Evolutionary conservation across 306 rosid species (phyloP), one percentile per base, ranked within the genome.

Genomic region (Neltuma alba): DNA sequence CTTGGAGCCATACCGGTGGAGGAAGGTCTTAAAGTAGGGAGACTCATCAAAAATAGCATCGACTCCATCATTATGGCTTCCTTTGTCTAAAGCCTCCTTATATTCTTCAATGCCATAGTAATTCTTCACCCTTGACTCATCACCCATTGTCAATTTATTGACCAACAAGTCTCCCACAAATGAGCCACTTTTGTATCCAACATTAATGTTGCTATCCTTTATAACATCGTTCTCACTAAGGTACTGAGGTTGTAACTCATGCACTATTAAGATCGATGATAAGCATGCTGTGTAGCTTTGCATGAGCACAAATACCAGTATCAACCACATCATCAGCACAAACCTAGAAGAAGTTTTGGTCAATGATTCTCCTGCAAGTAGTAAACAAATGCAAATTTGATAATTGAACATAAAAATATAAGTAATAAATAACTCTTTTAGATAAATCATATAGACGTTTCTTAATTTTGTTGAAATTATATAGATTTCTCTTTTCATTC

Each of bases 281-380:
- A 76, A 23, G 64, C 64, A 31, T 64, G 80, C 74, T 0, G 80
- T 76, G 74, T 76, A 76, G 10, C 81, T 77, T 66, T 77, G 81
- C 74, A 77, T 66, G 1, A 77, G 38, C 2, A 77, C 54, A 50
- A 50, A 65, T 36, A 52, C 66, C 27, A 77, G 2, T 20, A 47
- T 21, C 54, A 44, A 44, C 50, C 50, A 44, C 50, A 44, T 44
- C 50, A 44, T 20, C 50, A 44, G 50, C 50, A 44, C 50, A 14
- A 44, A 44, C 18, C 50, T 44, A 3, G 50, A 44, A 5, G 18
- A 44, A 14, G 3, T 44, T 3, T 44, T 44, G 18, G 45, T 76
- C 30, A 78, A 58, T 30, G 69, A 55, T 42, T 68, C 76, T 57
- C 81, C 81, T 69, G 31, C 50, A 44, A 12, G 11, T 14, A 13